Base-by-base conservation (phyloP, 106 monocot genomes). In the Phalaenopsis aphrodite region DNA sequence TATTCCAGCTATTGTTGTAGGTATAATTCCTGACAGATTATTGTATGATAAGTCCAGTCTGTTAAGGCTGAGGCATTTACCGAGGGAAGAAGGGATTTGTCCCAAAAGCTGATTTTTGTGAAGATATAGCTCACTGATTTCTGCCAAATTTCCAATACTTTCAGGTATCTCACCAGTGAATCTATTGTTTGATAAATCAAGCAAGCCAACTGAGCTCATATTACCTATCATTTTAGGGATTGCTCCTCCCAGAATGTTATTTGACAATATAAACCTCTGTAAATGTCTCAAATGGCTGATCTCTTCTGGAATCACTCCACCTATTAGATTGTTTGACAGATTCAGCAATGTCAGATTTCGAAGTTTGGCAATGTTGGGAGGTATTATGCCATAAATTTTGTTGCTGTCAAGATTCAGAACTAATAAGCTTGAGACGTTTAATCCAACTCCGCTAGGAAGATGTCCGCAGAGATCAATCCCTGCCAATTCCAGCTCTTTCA, bases 41-140 rank as follows among this genome's bases (percentile, higher is more conserved):
- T 89, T 89, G 55, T 85, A 73, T 12, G 87, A 88, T 72, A 88
- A 73, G 77, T 88, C 87, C 15, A 88, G 77, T 14, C 72, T 68
- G 72, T 72, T 64, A 58, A 88, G 71, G 47, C 79, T 82, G 39
- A 42, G 6, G 52, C 85, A 85, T 17, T 39, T 57, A 19, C 79
- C 85, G 21, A 88, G 87, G 21, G 56, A 55, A 48, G 61, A 52
- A 41, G 85, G 87, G 52, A 88, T 85, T 8, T 79, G 71, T n/a
- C 87, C 87, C 0, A 76, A 82, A 8, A 88, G 82, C 48, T 77
- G 79, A 43, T 88, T 88, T n/a, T 23, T 82, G 5, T 85, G 79
- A n/a, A 85, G 79, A 79, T 79, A 72, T 10, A 88, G 41, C 49
- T 80, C 65, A 19, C 41, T 39, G 24, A 88, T 41, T 41, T 46